These are phyloP conservation scores for Xylaria sp. DNA, from an alignment of 2,329 filamentous ascomycete species.

Conservation along the genomic window DNA sequence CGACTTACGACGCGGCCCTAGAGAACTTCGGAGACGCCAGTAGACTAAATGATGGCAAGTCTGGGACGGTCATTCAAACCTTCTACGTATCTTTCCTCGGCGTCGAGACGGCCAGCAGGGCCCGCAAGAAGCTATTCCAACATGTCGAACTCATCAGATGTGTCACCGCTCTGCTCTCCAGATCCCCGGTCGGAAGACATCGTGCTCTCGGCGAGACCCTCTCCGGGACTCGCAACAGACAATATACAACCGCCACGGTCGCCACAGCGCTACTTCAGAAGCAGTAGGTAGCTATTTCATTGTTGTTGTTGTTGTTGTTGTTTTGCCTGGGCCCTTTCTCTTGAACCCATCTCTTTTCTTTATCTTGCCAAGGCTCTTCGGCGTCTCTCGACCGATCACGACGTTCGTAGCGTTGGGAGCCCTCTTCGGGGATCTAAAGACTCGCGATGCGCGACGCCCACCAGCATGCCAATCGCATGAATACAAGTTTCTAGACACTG, in stretches of 20 bases:
- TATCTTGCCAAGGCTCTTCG: neutral
- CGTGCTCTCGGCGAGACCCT: conserved; percentile 44
- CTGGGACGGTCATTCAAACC: conserved; percentile 57
- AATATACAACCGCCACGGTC: conserved; percentile 23
- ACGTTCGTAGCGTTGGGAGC: neutral
- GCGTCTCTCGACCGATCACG: neutral
- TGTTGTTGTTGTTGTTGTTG: neutral
- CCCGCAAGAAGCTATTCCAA: conserved; percentile 52
- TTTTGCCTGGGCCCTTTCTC: neutral
- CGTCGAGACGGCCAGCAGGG: conserved; percentile 51
- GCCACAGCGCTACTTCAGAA: conserved; percentile 31
- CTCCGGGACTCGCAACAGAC: conserved; percentile 36
- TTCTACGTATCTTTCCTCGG: conserved; percentile 49
- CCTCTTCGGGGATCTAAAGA: neutral
- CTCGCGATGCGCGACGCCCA: neutral
- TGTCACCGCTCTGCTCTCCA: conserved; percentile 46
- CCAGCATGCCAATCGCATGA: neutral
- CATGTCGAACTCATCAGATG: conserved; percentile 54
- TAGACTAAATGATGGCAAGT: conserved; percentile 49
- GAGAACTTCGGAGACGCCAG: neutral
- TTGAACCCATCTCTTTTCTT: neutral
- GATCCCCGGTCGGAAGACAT: conserved; percentile 43
- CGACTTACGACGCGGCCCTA: conserved; percentile 3
- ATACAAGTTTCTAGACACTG: neutral
- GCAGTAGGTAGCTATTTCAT: conserved; percentile 26